Evolutionary conservation across 2,329 filamentous ascomycete species (phyloP), one percentile per base, ranked within the genome.

Genomic region (Clonostachys byssicola): DNA sequence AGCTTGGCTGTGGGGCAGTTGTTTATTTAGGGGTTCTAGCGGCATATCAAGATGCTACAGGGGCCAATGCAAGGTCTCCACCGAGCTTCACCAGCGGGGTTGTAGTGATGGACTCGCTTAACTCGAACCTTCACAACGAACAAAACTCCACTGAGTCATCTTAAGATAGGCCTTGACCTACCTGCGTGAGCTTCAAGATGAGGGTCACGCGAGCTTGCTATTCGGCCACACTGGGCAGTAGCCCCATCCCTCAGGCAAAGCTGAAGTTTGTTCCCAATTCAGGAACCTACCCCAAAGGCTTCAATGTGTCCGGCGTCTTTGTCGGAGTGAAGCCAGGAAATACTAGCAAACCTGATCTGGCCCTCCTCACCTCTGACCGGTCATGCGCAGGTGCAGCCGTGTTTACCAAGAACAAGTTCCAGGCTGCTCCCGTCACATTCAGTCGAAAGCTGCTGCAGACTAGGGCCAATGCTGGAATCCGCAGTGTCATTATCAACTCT

Each of bases 321-420:
- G 92, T 95, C 38, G 92, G 94, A 46, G 91, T 99, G 57, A 99
- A 99, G 73, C 83, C 91, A 13, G 85, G 85, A 54, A 97, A 97
- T 71, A 96, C 88, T 44, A 88, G 82, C 52, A 92, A 92, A 67
- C 91, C 92, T 34, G 94, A 99, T 65, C 80, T 99, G 44, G 90
- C 92, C 35, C 78, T 99, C 55, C 80, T 99, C 53, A 85, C 86
- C 16, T 97, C 94, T 7, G 89, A 96, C 59, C 78, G 77, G 45
- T 90, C 92, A 47, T 96, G 91, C 66, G 80, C 89, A 7, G 92
- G 87, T 10, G 90, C 92, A 1, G 94, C 91, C 7, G 92, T 97
- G 42, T 96, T 97, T 72, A 99, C 94, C 47, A 95, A 91, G 68
- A 99, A 99, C 74, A 92, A 92, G 67, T 99, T 99, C 72, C 92